Evolutionary conservation across 768 basidiomycete genomes (phyloP).

Genomic region (Boletus tomentosulus): DNA sequence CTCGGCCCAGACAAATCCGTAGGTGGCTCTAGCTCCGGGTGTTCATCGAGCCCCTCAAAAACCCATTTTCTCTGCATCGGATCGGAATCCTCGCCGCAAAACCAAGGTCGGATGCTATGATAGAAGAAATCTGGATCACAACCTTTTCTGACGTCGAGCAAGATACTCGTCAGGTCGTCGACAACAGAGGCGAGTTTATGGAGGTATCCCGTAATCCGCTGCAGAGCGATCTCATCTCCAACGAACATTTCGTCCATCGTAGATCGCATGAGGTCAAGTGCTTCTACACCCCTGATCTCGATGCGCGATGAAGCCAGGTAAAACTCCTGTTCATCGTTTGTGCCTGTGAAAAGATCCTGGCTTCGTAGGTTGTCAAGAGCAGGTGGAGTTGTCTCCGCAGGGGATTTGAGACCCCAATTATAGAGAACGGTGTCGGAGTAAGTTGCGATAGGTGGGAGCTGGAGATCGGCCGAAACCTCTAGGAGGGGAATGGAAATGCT

Average conservation of each 20-base stretch:
- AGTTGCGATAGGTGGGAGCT: constrained; percentile 83
- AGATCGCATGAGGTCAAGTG: constrained; percentile 78
- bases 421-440: constrained; percentile 92
- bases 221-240: constrained; percentile 58
- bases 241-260: constrained; percentile 90
- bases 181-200: constrained; percentile 59
- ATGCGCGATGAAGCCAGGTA: constrained; percentile 83
- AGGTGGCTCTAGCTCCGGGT: constrained; percentile 40
- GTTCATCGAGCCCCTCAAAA: constrained; percentile 57
- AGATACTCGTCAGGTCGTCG: constrained; percentile 53
- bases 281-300: constrained; percentile 80
- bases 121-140: constrained; percentile 76
- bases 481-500: constrained; percentile 73
- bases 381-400: constrained; percentile 29
- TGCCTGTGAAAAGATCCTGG: constrained; percentile 71
- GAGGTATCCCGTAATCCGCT: constrained; percentile 64
- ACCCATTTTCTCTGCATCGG: constrained; percentile 42
- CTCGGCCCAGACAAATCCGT: constrained; percentile 70
- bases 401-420: constrained; percentile 56
- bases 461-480: constrained; percentile 61
- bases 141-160: constrained; percentile 61
- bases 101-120: constrained; percentile 73
- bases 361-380: constrained; percentile 58
- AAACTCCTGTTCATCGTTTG: constrained; percentile 79
- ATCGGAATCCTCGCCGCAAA: constrained; percentile 64